Evolutionary conservation across 306 rosid genomes (phyloP), one percentile per base, ranked within the genome.

Genomic region (Vicia faba): DNA sequence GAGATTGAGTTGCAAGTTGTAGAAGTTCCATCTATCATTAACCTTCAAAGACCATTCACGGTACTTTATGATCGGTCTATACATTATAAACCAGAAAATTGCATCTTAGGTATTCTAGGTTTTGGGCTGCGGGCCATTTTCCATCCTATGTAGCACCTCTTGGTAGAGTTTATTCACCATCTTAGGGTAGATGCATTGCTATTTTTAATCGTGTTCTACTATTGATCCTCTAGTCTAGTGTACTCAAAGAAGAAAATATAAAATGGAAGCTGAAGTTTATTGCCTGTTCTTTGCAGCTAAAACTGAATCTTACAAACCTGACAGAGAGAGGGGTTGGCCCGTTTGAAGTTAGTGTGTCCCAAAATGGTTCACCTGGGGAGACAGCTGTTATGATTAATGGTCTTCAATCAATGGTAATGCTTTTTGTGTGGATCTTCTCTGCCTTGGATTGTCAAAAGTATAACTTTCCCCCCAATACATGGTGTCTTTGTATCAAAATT

Each of bases 281-380:
- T 70, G 43, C 67, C 58, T 80, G 61, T 61, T 74, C 56, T 62
- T 33, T 84, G 77, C 96, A 90, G 99, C 84, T 90, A 66, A 88
- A 80, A 51, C 20, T 93, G 81, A 87, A 79, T 19, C 81, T 93
- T 64, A 64, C 80, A 59, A 90, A 91, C 78, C 89, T 82, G 77
- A 82, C 93, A 43, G 97, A 90, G 41, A 80, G 79, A 78, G 93
- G 80, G 81, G 64, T 90, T 46, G 96, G 99, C 58, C 99, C 99
- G 2, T 88, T 93, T 73, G 95, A 86, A 79, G 90, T 93, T 79
- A 83, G 76, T 65, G 73, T 93, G 67, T 82, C 86, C 16, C 82
- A 82, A 59, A 81, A 76, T 62, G 84, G 72, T 68, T 82, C 82
- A 46, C 75, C 16, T 25, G 91, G 78, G 29, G 95, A 84, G 74